Base-by-base conservation (phyloP, 2,329 filamentous ascomycete genomes). In the Elsinoe ampelina region DNA sequence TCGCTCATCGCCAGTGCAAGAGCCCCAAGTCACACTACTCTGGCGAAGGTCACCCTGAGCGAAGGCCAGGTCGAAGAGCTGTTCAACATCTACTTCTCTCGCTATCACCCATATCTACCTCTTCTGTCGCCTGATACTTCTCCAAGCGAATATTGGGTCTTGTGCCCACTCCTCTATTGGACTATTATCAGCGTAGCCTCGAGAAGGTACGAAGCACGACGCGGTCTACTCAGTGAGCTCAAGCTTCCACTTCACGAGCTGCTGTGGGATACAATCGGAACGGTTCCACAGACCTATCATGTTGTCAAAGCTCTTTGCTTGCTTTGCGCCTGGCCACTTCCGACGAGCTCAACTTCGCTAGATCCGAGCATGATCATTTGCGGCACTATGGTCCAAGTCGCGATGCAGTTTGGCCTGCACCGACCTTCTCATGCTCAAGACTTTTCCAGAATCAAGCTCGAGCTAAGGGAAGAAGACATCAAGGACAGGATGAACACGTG, bases 121-220 rank as follows among this genome's bases (percentile, higher is more conserved):
- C 86, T 92, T 65, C 79, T 92, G 61, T 86, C 84, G 64, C 85
- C 89, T 1, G 86, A 93, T 47, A 55, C 59, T 12, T 61, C 65
- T 2, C 61, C 61, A 32, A 57, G 60, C n/a, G 76, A 83, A 58
- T 93, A 88, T 68, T 86, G 86, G 66, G 80, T 84, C 59, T 85
- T 92, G 64, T 86, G 89, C 52, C 83, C 84, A 3, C 76, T 95
- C 12, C 79, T 95, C 1, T 95, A 95, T 71, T 95, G 90, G 90
- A 81, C 86, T 48, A 85, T 92, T 58, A 76, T 91, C 45, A 81
- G 86, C 35, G 84, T 90, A 57, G 87, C 87, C 19, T 82, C 86
- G 41, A 82, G 87, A 54, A 83, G 87, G 38, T 90, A 85, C 66
- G 75, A 77, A 41, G 72, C 76, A 0, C 84, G 86, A 59, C 80